phyloP scores from a whole-genome alignment of 169 alveolate genomes.

The Plasmodium gonderi region DNA sequence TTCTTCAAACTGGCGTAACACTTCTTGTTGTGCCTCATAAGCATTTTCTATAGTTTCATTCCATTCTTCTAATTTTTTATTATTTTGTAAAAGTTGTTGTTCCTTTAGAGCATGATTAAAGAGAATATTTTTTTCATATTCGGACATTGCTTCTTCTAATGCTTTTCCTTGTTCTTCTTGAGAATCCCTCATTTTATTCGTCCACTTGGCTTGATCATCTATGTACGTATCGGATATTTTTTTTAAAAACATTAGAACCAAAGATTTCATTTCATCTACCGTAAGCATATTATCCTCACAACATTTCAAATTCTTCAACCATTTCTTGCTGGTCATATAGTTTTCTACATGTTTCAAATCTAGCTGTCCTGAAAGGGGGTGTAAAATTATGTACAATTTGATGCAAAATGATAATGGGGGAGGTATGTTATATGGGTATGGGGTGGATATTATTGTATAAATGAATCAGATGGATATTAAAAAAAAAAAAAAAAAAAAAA shows the following conservation, averaged over 20 bases:
- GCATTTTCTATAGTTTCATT: constrained; percentile 47
- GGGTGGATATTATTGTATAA: no score
- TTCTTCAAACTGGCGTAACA: constrained; percentile 57
- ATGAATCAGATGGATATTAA: no score
- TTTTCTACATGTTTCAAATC: constrained; percentile 76
- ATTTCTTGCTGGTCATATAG: constrained; percentile 76
- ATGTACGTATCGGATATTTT: constrained; percentile 82
- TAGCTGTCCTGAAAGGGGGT: constrained; percentile 78
- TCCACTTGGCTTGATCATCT: constrained; percentile 69
- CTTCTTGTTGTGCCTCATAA: constrained; percentile 73
- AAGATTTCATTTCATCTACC: constrained; percentile 83
- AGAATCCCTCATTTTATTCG: constrained; percentile 44
- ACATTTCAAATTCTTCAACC: constrained; percentile 76
- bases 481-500: not conserved
- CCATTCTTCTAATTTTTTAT: constrained; percentile 46
- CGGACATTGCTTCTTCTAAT: constrained; percentile 66
- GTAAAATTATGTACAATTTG: not conserved
- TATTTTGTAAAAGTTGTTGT: constrained; percentile 51
- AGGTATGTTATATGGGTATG: no score
- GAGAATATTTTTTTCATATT: constrained; percentile 53
- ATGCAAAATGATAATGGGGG: not conserved
- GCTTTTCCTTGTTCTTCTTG: constrained; percentile 74
- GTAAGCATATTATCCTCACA: constrained; percentile 80
- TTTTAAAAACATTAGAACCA: constrained; percentile 87
- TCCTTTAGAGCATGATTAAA: constrained; percentile 62